Evolutionary conservation across 2,329 filamentous ascomycete species (phyloP).

Genomic region (Cladosporium sp.): DNA sequence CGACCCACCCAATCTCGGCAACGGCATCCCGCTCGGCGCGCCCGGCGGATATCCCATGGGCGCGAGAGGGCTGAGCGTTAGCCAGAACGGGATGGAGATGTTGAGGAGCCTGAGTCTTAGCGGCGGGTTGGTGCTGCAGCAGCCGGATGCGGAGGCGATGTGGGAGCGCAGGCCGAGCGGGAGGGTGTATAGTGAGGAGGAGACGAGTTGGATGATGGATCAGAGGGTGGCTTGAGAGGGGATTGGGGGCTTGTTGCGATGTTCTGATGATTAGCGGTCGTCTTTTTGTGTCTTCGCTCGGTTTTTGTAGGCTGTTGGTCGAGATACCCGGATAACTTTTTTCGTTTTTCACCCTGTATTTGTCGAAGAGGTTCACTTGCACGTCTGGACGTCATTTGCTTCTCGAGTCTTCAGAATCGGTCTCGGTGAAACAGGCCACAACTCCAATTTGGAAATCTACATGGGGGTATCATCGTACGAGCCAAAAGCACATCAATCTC

Average conservation of each 20-base stretch:
- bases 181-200: conserved; percentile 17
- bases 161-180: conserved; percentile 19
- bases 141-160: conserved; percentile 4
- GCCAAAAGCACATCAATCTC: no score
- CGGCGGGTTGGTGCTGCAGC: conserved; percentile 19
- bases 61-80: conserved; percentile 6
- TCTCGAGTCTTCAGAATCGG: no score
- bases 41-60: conserved; percentile 18
- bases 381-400: no score
- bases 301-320: no score
- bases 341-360: no score
- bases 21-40: conserved; percentile 10
- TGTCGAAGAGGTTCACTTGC: no score
- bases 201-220: conserved; percentile 13
- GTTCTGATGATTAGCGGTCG: neutral
- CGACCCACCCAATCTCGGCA: neutral
- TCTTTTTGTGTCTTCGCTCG: no score
- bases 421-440: no score
- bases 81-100: conserved; percentile 24
- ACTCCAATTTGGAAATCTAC: no score
- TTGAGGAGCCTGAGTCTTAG: conserved; percentile 25
- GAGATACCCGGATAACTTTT: no score
- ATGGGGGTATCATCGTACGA: no score
- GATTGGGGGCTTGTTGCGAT: neutral
- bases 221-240: no score